phyloP scores from a whole-genome alignment of 306 rosid species.

The Castanospermum australe region DNA sequence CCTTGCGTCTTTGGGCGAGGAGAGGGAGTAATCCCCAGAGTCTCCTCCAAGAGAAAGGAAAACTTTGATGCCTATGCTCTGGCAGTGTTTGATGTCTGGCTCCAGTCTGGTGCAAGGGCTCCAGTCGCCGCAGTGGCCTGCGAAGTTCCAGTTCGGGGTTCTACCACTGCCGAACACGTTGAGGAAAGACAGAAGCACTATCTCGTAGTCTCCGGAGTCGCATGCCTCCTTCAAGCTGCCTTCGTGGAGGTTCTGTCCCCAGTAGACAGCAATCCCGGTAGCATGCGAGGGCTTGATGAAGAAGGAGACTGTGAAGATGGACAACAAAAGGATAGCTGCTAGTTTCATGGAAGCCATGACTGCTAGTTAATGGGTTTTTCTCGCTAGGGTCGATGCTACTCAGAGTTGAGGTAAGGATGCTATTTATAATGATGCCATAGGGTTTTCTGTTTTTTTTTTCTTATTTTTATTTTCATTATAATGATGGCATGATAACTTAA shows the following conservation, averaged over 20 bases:
- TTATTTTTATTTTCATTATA: no score
- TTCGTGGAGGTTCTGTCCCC: conserved; percentile 42
- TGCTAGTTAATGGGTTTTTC: no score
- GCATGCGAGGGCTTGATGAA: conserved; percentile 1
- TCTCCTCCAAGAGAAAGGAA: conserved; percentile 50
- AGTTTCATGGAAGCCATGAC: neutral
- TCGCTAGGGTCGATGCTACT: no score
- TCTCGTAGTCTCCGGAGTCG: conserved; percentile 31
- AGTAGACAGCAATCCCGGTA: conserved; percentile 34
- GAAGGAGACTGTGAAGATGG: neutral
- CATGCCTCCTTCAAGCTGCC: conserved; percentile 42
- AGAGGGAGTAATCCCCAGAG: conserved; percentile 3
- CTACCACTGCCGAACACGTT: conserved; percentile 30
- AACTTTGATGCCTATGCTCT: conserved; percentile 34
- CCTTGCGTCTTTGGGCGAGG: conserved; percentile 30
- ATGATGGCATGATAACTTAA: no score
- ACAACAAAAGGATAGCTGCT: neutral
- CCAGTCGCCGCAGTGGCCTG: conserved; percentile 33
- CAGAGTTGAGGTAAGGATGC: no score
- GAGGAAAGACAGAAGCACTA: conserved; percentile 44
- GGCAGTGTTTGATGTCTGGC: conserved; percentile 32
- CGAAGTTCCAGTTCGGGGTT: conserved; percentile 26
- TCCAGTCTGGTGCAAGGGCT: conserved; percentile 9
- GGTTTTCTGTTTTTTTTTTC: no score
- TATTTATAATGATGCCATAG: no score